These are phyloP conservation scores for Chenopodium suecicum DNA, from an alignment of 148 eudicot genomes.

Conservation along the genomic window DNA sequence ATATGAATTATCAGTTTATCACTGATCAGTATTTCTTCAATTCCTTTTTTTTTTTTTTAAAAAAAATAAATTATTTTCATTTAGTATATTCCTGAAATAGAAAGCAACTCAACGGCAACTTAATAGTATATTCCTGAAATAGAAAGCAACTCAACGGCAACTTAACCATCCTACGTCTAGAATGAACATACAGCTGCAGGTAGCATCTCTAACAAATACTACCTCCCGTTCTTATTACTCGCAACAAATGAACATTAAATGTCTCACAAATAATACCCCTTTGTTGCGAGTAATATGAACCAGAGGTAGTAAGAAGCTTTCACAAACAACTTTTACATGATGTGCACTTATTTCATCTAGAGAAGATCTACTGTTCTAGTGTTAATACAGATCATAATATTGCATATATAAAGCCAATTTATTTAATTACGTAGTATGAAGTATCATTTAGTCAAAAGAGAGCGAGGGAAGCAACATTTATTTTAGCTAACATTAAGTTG, in stretches of 20 bases:
- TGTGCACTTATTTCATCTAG: background rate
- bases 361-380: background rate
- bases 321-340: background rate
- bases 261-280: too few species aligned
- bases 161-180: background rate
- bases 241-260: too few species aligned
- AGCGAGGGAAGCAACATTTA: background rate
- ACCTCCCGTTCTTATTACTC: too few species aligned
- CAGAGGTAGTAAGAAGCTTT: background rate
- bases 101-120: background rate
- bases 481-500: constrained; percentile 12
- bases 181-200: background rate
- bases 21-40: too few species aligned
- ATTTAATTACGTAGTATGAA: too few species aligned
- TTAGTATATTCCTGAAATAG: too few species aligned
- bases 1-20: background rate
- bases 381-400: background rate
- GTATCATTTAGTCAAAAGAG: background rate
- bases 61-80: too few species aligned
- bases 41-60: too few species aligned
- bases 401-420: background rate
- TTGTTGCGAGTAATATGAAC: too few species aligned
- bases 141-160: background rate
- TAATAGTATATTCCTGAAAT: too few species aligned
- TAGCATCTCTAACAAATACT: background rate